These are phyloP conservation scores for Euphorbia pulcherrima DNA, from an alignment of 345 rosid genomes.

Conservation along the genomic window DNA sequence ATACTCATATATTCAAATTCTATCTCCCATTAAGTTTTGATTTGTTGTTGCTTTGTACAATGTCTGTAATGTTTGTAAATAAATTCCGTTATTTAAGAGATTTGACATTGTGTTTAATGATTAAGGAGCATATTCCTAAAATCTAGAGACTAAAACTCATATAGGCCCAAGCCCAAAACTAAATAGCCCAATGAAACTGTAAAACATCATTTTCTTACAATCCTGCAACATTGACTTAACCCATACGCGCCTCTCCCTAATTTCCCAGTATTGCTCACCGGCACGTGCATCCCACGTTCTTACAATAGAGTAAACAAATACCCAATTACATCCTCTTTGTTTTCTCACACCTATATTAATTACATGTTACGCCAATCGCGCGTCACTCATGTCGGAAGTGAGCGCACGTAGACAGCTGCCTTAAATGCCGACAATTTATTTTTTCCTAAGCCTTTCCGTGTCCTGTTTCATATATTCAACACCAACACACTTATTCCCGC, in stretches of 20 bases:
- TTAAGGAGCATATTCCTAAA: too few species aligned
- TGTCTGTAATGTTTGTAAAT: too few species aligned
- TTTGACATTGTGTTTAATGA: too few species aligned
- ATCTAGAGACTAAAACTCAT: too few species aligned
- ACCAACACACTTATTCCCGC: not conserved
- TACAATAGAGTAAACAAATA: not conserved
- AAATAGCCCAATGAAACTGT: too few species aligned
- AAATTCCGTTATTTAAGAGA: too few species aligned
- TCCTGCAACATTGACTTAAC: not conserved
- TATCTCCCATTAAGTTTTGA: too few species aligned
- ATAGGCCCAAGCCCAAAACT: too few species aligned
- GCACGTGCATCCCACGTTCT: not conserved
- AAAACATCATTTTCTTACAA: not conserved
- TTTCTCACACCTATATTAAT: constrained; percentile 3
- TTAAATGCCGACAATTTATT: constrained; percentile 35
- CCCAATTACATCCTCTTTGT: not conserved
- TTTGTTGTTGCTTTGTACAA: too few species aligned
- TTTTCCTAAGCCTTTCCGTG: constrained; percentile 28
- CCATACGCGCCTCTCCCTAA: too few species aligned
- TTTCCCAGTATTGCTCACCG: not conserved
- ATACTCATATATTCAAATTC: too few species aligned
- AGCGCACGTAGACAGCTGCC: constrained; percentile 33
- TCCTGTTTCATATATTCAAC: not conserved
- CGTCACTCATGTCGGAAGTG: constrained; percentile 36
- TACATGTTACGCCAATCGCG: constrained; percentile 33